Percentiles rank a stretch among this genome's conserved stretches.
Evolutionary conservation across 352 stramenopile genomes (phyloP).

Genomic region (Thalassiosira mediterranea): DNA sequence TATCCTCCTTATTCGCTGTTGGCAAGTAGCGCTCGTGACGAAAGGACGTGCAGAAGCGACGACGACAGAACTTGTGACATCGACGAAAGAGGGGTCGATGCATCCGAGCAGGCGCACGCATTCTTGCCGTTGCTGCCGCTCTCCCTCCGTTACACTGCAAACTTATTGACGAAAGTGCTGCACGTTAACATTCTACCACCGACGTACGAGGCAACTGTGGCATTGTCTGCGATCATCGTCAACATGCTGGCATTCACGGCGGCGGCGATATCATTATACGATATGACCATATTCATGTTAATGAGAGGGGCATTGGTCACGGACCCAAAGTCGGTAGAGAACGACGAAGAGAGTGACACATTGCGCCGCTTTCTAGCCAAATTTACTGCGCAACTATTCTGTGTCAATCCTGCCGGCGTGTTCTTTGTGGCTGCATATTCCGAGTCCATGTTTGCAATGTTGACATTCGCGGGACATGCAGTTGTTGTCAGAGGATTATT

Average conservation of each 20-base stretch:
- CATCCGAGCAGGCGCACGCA: conserved; percentile 76
- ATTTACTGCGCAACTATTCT: conserved; percentile 62
- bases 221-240: conserved; percentile 55
- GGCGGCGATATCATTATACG: conserved; percentile 56
- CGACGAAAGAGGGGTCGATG: background rate
- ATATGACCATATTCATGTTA: conserved; percentile 60
- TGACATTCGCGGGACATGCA: conserved; percentile 64
- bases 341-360: conserved; percentile 11
- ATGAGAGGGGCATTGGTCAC: conserved; percentile 10
- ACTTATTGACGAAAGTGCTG: conserved; percentile 34
- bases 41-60: background rate
- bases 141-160: conserved; percentile 54
- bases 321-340: background rate
- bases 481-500: conserved; percentile 41
- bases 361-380: conserved; percentile 18
- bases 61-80: conserved; percentile 4
- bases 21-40: too few relatives aligned
- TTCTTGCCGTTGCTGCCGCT: conserved; percentile 78
- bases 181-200: conserved; percentile 50
- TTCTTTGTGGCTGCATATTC: conserved; percentile 84
- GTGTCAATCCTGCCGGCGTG: conserved; percentile 79
- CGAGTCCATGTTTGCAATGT: conserved; percentile 77
- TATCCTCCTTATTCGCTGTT: conserved; percentile 33
- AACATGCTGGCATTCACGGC: conserved; percentile 71
- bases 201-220: conserved; percentile 66